These are phyloP conservation scores for Prunus mume DNA, from an alignment of 306 rosid species.

Conservation along the genomic window DNA sequence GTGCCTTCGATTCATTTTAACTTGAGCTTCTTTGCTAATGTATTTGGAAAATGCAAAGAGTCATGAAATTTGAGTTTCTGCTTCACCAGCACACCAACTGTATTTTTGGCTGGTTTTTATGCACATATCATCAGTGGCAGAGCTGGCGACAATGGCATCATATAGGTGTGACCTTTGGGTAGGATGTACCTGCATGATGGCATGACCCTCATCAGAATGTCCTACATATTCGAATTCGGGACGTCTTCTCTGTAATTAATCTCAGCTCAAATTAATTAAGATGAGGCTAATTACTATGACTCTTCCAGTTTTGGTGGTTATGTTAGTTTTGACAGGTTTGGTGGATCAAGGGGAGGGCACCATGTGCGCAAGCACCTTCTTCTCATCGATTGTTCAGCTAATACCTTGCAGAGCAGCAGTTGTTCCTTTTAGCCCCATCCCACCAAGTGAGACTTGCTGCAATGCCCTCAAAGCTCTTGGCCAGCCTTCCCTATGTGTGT, in stretches of 20 bases:
- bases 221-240: constrained; percentile 29
- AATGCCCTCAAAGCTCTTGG: constrained; percentile 64
- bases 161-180: constrained; percentile 43
- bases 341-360: constrained; percentile 37
- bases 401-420: constrained; percentile 79
- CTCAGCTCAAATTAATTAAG: neutral
- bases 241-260: neutral
- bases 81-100: constrained; percentile 19
- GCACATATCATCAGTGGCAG: constrained; percentile 1
- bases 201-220: constrained; percentile 11
- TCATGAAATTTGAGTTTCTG: constrained; percentile 47
- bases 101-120: neutral
- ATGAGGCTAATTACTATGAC: constrained; percentile 32
- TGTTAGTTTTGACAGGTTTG: constrained; percentile 28
- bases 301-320: constrained; percentile 24
- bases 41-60: constrained; percentile 9
- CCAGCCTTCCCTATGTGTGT: constrained; percentile 74
- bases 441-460: constrained; percentile 71
- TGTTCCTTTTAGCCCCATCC: constrained; percentile 67
- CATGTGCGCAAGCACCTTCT: constrained; percentile 66
- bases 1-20: too few relatives aligned
- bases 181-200: constrained; percentile 35
- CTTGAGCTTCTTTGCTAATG: neutral
- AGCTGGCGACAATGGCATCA: constrained; percentile 29
- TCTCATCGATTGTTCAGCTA: constrained; percentile 72